Evolutionary conservation across 768 basidiomycete species (phyloP), one percentile per base, ranked within the genome.

Genomic region (Mrakia gelida): DNA sequence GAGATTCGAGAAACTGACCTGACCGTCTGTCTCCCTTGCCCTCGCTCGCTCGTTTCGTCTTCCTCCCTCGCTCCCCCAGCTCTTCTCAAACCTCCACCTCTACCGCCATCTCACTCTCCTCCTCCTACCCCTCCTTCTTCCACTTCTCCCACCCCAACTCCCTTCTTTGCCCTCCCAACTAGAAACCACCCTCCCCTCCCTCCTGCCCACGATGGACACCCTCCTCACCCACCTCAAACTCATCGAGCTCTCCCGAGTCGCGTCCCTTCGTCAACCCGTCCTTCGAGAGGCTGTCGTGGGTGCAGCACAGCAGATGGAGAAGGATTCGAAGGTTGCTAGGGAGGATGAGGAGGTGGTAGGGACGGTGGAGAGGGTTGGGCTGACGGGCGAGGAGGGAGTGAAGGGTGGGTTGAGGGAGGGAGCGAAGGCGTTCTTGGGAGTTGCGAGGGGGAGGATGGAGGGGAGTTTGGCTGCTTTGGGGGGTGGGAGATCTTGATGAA

Each of bases 341-440:
- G 41, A 70, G 18, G 41, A 41, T 23, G 67, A 9, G 7, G 67
- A n/a, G 26, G 67, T 70, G 1, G 16, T 41, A 6, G 23, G 43
- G 34, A 38, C 13, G 11, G 67, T 18, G 38, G 67, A 70, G 67
- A 41, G 67, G n/a, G 67, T 70, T 41, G 67, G 67, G 4, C 23
- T 70, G 38, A 70, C 67, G 67, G 67, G 34, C 2, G 67, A 70
- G 38, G 67, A 70, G 26, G 67, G 67, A 5, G 67, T 70, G 26
- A 70, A 38, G 67, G 67, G 67, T n/a, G 67, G 67, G 41, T 38
- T 70, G 67, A 70, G 67, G 67, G 67, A 70, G 41, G 67, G 67
- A 13, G 67, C 67, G 67, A 43, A n/a, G 26, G 38, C 41, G 41
- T 70, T 70, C 13, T 43, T 70, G 67, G 38, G 38, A 10, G 67